Conservation (phyloP, 2,329 filamentous ascomycete genomes). For the Botrytis medusae region DNA sequence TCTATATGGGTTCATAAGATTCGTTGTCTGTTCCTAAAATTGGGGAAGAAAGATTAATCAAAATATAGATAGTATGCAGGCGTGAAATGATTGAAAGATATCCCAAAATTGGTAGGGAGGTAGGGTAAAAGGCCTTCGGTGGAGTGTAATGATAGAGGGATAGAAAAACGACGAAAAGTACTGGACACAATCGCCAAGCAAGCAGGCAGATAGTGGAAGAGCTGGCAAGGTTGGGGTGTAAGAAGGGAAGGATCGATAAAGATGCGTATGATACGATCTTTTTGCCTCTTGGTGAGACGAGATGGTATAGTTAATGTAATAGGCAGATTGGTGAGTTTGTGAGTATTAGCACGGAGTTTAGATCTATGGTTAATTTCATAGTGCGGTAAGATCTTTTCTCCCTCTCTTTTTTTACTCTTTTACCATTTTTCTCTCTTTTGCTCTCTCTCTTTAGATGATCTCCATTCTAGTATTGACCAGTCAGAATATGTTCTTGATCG, state of each 20-base stretch:
- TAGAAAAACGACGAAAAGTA: not conserved
- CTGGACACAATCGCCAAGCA: not conserved
- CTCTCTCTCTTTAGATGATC: not conserved
- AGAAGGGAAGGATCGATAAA: slow-evolving; percentile 7
- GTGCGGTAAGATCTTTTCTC: not conserved
- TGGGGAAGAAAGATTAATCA: not conserved
- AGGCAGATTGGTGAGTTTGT: not conserved
- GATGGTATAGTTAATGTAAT: not conserved
- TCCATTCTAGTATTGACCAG: not conserved
- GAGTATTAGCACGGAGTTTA: not conserved
- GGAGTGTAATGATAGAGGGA: not conserved
- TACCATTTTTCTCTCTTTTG: not conserved
- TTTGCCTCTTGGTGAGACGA: not conserved
- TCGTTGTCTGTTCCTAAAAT: not conserved
- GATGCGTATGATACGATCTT: not conserved
- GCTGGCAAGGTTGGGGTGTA: not conserved
- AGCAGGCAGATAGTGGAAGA: slow-evolving; percentile 5
- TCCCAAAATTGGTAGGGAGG: not conserved
- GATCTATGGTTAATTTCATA: not conserved
- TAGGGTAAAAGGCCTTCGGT: not conserved
- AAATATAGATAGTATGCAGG: not conserved
- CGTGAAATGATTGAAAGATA: not conserved
- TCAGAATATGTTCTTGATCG: not conserved
- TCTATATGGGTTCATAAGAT: not conserved
- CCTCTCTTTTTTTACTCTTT: not conserved